Conservation (phyloP, 2,329 filamentous ascomycete species). For the Penicillium sp. region DNA sequence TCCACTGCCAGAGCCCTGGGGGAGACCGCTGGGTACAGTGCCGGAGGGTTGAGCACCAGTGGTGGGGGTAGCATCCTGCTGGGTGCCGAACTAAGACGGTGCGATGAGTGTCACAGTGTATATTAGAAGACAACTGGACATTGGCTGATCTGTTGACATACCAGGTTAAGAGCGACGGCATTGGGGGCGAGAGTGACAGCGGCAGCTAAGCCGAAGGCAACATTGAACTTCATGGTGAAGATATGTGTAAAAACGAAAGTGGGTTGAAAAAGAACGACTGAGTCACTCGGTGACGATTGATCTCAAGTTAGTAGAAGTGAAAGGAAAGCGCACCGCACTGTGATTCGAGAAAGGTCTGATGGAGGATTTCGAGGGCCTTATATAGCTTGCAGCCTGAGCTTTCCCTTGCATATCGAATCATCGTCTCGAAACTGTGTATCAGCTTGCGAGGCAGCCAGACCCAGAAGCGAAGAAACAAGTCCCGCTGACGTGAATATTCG, state of each 20-base stretch:
- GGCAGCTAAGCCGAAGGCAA: conserved; percentile 26
- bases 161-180: conserved; percentile 19
- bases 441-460: not conserved
- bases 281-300: conserved; percentile 16
- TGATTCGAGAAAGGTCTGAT: conserved; percentile 15
- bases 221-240: conserved; percentile 32
- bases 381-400: conserved; percentile 13
- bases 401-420: not conserved
- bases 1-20: not conserved
- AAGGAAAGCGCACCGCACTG: conserved; percentile 30
- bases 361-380: conserved; percentile 9
- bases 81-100: conserved; percentile 7
- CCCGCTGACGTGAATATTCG: conserved; percentile 3
- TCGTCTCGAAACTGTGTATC: not conserved
- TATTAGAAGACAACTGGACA: not conserved
- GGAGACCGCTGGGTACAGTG: not conserved
- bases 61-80: conserved; percentile 12
- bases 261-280: conserved; percentile 13
- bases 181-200: conserved; percentile 26
- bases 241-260: conserved; percentile 9
- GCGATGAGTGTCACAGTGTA: not conserved
- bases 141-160: not conserved
- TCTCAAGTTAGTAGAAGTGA: conserved; percentile 17
- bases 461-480: not conserved
- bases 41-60: conserved; percentile 10